A percentile compares a stretch with the other conserved stretches of the same genome.
Conservation (phyloP, 345 rosid species). For the Erodium maritimum region DNA sequence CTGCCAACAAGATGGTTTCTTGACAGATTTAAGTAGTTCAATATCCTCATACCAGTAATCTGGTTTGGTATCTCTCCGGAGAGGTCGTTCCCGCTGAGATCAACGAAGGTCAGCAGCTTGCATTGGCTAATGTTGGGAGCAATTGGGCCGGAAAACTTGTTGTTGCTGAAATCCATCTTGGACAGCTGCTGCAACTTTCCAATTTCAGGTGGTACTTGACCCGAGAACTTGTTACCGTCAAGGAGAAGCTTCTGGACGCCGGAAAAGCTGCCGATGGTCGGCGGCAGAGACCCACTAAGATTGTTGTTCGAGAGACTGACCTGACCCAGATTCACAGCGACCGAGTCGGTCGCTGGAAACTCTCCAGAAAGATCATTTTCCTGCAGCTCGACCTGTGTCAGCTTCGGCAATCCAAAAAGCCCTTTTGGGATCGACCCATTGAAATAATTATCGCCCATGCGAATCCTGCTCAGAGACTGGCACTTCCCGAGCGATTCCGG, state of each 20-base stretch:
- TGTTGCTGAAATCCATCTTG: constrained; percentile 67
- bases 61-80: constrained; percentile 72
- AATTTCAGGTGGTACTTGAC: constrained; percentile 59
- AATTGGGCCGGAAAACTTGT: constrained; percentile 52
- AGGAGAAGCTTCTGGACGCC: constrained; percentile 82
- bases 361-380: constrained; percentile 54
- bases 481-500: constrained; percentile 69
- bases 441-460: constrained; percentile 78
- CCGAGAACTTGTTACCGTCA: constrained; percentile 72
- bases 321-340: constrained; percentile 55
- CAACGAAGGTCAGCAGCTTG: constrained; percentile 67
- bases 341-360: constrained; percentile 38
- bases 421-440: constrained; percentile 84
- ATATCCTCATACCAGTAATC: constrained; percentile 64
- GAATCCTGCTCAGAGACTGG: constrained; percentile 55
- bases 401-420: constrained; percentile 52
- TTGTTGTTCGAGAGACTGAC: constrained; percentile 66
- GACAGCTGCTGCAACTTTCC: constrained; percentile 75
- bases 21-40: constrained; percentile 76
- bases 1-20: constrained; percentile 62
- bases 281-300: constrained; percentile 64
- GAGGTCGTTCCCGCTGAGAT: constrained; percentile 69
- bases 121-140: constrained; percentile 66
- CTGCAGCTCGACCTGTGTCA: constrained; percentile 73
- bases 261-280: constrained; percentile 57